Percentiles rank a stretch among this genome's conserved stretches.
phyloP scores from a whole-genome alignment of 768 basidiomycete genomes.

The Grammothele lineata region DNA sequence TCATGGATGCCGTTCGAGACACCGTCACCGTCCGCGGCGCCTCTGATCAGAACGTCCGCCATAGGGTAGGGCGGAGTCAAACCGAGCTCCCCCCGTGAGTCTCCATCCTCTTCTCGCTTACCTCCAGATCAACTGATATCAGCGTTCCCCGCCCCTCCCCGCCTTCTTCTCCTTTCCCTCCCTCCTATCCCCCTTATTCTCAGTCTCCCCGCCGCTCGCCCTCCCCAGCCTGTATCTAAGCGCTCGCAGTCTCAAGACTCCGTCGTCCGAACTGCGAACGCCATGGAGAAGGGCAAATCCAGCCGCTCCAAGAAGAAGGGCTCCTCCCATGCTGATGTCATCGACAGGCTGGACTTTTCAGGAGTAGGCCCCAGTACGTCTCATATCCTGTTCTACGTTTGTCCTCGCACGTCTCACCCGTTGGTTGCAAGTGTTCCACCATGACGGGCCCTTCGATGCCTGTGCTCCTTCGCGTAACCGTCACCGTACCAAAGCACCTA shows the following conservation, averaged over 20 bases:
- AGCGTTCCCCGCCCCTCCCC: neutral
- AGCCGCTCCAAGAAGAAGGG: slow-evolving; percentile 58
- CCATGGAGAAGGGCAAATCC: slow-evolving; percentile 41
- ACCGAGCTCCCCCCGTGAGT: slow-evolving; percentile 44
- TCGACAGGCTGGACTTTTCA: slow-evolving; percentile 83
- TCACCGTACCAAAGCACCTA: slow-evolving; percentile 73
- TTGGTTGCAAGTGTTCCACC: slow-evolving; percentile 96
- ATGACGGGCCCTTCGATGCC: slow-evolving; percentile 90
- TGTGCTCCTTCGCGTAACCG: slow-evolving; percentile 88
- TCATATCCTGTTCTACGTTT: slow-evolving; percentile 2
- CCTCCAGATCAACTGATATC: slow-evolving; percentile 12
- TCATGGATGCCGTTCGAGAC: slow-evolving; percentile 64
- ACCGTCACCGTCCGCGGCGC: slow-evolving; percentile 53
- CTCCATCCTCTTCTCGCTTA: too few species aligned
- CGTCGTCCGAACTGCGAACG: slow-evolving; percentile 33
- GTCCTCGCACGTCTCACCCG: slow-evolving; percentile 1
- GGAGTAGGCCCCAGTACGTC: slow-evolving; percentile 79
- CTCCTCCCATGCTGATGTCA: slow-evolving; percentile 82
- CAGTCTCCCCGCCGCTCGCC: slow-evolving; percentile 20
- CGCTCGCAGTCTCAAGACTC: slow-evolving; percentile 52
- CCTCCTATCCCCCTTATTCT: slow-evolving; percentile 2
- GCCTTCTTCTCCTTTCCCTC: slow-evolving; percentile 6
- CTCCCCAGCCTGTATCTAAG: slow-evolving; percentile 27
- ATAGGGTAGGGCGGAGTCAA: slow-evolving; percentile 54
- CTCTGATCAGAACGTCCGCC: slow-evolving; percentile 39